phyloP scores from a whole-genome alignment of 2,329 filamentous ascomycete species.

The Aspergillus jensenii region DNA sequence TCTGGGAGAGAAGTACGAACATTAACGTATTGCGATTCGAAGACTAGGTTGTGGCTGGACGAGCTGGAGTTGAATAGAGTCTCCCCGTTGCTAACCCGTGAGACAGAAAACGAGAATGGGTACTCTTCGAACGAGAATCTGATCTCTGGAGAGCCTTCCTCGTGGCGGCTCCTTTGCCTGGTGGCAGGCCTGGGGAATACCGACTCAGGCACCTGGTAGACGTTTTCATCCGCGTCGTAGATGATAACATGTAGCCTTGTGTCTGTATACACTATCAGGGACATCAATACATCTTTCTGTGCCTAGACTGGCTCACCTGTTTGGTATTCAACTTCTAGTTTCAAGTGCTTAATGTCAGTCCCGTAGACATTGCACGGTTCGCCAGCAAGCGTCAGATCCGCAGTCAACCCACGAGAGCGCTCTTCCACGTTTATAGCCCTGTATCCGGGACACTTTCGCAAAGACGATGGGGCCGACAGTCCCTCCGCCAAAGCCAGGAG shows the following conservation, averaged over 20 bases:
- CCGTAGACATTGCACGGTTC: constrained; percentile 62
- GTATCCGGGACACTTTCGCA: constrained; percentile 38
- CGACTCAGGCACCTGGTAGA: constrained; percentile 72
- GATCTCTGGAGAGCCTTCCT: constrained; percentile 44
- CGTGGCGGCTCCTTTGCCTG: constrained; percentile 27
- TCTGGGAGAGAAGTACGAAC: constrained; percentile 69
- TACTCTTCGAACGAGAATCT: constrained; percentile 52
- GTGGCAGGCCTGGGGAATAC: constrained; percentile 62
- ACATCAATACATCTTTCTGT: background rate
- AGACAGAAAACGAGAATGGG: constrained; percentile 68
- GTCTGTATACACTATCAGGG: constrained; percentile 40
- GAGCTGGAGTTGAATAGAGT: constrained; percentile 72
- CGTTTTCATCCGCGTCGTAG: constrained; percentile 66
- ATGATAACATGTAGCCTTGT: constrained; percentile 73
- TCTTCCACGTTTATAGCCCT: constrained; percentile 36
- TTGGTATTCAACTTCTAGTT: constrained; percentile 61
- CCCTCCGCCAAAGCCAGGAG: background rate
- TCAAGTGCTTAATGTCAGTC: constrained; percentile 56
- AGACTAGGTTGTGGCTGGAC: constrained; percentile 64
- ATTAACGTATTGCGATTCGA: constrained; percentile 75
- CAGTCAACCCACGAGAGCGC: constrained; percentile 56
- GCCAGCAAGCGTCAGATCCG: constrained; percentile 69
- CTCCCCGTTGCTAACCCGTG: constrained; percentile 29
- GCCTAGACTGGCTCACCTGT: constrained; percentile 45
- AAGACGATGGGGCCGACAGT: no score